Conservation (phyloP, 805 yeast species). For the Danielozyma ontarioensis region DNA sequence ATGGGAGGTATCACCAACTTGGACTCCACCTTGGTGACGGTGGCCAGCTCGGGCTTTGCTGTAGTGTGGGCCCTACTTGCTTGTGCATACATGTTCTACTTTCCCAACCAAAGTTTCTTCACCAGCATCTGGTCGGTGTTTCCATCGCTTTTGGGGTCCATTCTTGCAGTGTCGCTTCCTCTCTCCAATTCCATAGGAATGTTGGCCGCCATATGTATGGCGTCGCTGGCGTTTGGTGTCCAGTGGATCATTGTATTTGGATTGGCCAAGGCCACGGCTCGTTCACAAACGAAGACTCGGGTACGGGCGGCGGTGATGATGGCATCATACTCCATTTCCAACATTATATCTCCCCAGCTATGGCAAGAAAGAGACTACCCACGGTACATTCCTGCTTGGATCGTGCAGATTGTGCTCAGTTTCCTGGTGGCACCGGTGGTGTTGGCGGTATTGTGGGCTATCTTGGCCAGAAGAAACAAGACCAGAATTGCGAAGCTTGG, state of each 20-base stretch:
- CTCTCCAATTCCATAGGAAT: conserved; percentile 39
- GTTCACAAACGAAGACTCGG: conserved; percentile 44
- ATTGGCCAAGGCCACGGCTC: conserved; percentile 27
- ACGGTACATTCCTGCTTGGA: conserved; percentile 32
- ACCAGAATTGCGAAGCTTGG: conserved; percentile 25
- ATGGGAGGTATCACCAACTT: conserved; percentile 38
- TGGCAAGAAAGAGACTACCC: conserved; percentile 49
- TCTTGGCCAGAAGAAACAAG: conserved; percentile 41
- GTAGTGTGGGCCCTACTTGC: conserved; percentile 37
- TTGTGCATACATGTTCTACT: conserved; percentile 13
- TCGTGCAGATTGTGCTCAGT: conserved; percentile 50
- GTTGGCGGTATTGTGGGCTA: conserved; percentile 38
- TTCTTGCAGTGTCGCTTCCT: conserved; percentile 41
- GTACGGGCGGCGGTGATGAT: conserved; percentile 42
- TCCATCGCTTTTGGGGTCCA: conserved; percentile 42
- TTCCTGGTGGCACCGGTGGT: conserved; percentile 43
- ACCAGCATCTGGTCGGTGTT: conserved; percentile 28
- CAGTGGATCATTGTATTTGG: conserved; percentile 29
- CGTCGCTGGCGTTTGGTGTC: conserved; percentile 41
- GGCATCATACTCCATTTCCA: conserved; percentile 44
- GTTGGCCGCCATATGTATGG: conserved; percentile 42
- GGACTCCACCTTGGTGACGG: conserved; percentile 48
- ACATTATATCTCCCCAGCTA: conserved; percentile 52
- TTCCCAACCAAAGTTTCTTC: conserved; percentile 33
- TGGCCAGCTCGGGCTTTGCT: conserved; percentile 49